Evolutionary conservation across 2,329 filamentous ascomycete species (phyloP).

Genomic region (Chaetomium sp.): DNA sequence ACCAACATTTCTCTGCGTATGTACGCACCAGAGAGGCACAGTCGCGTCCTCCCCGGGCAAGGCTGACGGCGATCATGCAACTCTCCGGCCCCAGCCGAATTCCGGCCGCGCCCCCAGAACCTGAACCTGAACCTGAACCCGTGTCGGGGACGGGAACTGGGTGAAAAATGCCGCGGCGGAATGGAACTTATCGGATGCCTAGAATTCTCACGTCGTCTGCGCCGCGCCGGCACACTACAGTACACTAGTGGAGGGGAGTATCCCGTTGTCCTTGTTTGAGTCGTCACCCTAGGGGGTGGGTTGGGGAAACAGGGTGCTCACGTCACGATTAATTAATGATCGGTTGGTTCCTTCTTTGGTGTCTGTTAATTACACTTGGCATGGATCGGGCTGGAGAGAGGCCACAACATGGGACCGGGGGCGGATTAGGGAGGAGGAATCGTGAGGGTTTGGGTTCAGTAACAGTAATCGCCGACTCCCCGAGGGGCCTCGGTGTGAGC

Average conservation of each 20-base stretch:
- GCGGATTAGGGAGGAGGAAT: neutral
- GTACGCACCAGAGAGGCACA: neutral
- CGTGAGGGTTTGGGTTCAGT: neutral
- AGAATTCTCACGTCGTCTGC: conserved; percentile 10
- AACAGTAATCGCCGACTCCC: too few species aligned
- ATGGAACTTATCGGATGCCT: conserved; percentile 6
- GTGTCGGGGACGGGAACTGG: neutral
- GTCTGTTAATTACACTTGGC: neutral
- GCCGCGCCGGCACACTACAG: too few species aligned
- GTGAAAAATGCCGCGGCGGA: neutral
- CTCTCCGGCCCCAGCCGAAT: neutral
- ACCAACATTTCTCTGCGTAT: neutral
- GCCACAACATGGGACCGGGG: neutral
- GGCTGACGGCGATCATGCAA: neutral
- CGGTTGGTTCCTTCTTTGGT: neutral
- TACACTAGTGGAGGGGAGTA: neutral
- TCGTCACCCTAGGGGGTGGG: neutral
- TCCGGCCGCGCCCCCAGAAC: neutral
- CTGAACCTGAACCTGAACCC: neutral
- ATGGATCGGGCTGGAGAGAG: neutral
- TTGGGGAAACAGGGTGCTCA: neutral
- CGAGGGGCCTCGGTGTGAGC: neutral
- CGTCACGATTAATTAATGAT: neutral
- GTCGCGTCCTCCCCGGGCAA: neutral
- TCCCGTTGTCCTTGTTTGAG: neutral